Base-by-base conservation (phyloP, 306 rosid genomes). In the Lagenaria siceraria region DNA sequence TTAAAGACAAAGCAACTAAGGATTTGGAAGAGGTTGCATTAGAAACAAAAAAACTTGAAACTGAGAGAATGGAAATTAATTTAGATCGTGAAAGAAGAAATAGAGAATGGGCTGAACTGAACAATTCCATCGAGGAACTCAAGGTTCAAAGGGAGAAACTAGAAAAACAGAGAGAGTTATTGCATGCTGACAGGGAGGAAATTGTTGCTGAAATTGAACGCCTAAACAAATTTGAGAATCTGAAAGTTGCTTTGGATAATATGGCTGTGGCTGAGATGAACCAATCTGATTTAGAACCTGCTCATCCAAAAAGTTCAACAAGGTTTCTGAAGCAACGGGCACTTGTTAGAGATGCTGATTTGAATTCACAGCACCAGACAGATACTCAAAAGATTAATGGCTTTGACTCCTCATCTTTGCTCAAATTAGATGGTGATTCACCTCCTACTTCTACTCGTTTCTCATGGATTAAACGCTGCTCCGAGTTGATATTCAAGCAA, bases 41-140 rank as follows among this genome's bases (percentile, higher is more conserved):
- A 66, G 99, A 92, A 86, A 87, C 89, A 93, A 86, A 87, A 80
- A 92, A 87, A 83, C 96, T 92, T 48, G 87, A 90, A 65, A 78
- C 87, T 71, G 93, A 96, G 89, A 85, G 99, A 74, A 19, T 75
- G 48, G 93, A 92, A 82, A 90, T 96, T 78, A 92, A 87, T 81
- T 65, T 90, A 85, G 99, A 96, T 80, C 93, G 98, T 74, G 96
- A 88, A 51, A 84, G 68, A 80, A 89, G 98, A 84, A 92, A 90
- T 62, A 88, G 14, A 79, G 99, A 96, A 82, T 92, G 99, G 98
- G 90, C 93, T 35, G 99, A 92, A 86, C 82, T 96, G 42, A 92
- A 78, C 75, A 88, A 87, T 62, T 90, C 91, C 51, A 96, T 96
- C 53, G 89, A 89, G 84, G 99, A 92, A 78, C 98, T 96, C 22